phyloP scores from a whole-genome alignment of 345 rosid species.

The Nephelium lappaceum region DNA sequence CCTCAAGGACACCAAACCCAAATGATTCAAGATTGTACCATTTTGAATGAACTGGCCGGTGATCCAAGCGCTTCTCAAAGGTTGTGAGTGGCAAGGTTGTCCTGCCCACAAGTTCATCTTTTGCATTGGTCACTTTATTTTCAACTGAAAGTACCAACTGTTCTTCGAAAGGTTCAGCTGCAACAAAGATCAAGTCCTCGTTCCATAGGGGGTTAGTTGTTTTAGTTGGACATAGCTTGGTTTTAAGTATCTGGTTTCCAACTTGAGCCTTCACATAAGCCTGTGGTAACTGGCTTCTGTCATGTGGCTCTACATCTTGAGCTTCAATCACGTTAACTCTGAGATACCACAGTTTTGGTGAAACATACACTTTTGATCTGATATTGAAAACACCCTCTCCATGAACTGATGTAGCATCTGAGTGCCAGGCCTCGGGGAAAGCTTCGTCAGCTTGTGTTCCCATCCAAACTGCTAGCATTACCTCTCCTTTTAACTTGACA shows the following conservation, averaged over 20 bases:
- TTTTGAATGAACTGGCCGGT: conserved; percentile 70
- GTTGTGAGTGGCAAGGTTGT: conserved; percentile 51
- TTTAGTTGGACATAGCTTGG: conserved; percentile 58
- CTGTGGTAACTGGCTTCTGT: conserved; percentile 67
- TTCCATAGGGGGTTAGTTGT: conserved; percentile 81
- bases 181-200: conserved; percentile 88
- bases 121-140: conserved; percentile 54
- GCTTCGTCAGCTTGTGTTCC: conserved; percentile 98
- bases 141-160: conserved; percentile 66
- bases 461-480: conserved; percentile 96
- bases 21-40: conserved; percentile 89
- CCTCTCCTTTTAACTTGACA: conserved; percentile 66
- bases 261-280: conserved; percentile 76
- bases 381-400: conserved; percentile 79
- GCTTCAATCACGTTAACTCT: conserved; percentile 91
- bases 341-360: conserved; percentile 89
- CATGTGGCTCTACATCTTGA: conserved; percentile 76
- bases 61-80: conserved; percentile 82
- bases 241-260: conserved; percentile 79
- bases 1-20: conserved; percentile 80
- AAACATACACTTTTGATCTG: conserved; percentile 87
- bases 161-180: conserved; percentile 94
- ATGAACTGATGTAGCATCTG: conserved; percentile 74
- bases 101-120: conserved; percentile 81
- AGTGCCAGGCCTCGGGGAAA: conserved; percentile 93